Base-by-base conservation (phyloP, 148 eudicot species). In the Arbutus unedo region DNA sequence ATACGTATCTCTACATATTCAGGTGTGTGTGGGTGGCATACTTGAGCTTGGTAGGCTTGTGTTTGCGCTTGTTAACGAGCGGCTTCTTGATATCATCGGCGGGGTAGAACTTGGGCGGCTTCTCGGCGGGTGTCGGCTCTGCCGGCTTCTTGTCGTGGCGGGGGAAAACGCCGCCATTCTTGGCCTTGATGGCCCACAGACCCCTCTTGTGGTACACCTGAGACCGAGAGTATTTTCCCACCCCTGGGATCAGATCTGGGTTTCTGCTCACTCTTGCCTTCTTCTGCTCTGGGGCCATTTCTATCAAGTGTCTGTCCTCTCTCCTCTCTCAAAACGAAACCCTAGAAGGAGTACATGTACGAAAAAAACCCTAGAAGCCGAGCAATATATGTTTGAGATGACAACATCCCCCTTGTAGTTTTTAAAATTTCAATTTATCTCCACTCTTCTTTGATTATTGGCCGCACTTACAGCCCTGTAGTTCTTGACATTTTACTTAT, bases 111-210 rank as follows among this genome's bases (percentile, higher is more conserved):
- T 93, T 94, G 3, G 95, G 82, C 0, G 91, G 57, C 79, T 91
- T 91, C 68, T 82, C 93, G 16, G 81, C 78, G 0, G 89, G 13
- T 3, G 67, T 31, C 1, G 84, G 41, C 1, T 81, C 89, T 0
- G 85, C 88, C 1, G 90, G 49, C 25, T 91, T 90, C 49, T 88
- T 84, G 54, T 84, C 89, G 73, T 91, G 95, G 43, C 54, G 78
- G n/a, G 97, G 98, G 84, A 95, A 95, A 10, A 82, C 88, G 77
- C 98, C 98, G 67, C 97, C 98, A 77, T 95, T 90, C 64, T 95
- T 95, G 72, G 93, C 97, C 82, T 95, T 95, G 88, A 95, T 92
- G 0, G 98, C 98, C 97, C 97, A 95, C 1, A 95, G 84, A 75
- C 98, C 98, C 47, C 95, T 86, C 89, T 92, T 93, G 86, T 92